Evolutionary conservation across 2,329 filamentous ascomycete genomes (phyloP), one percentile per base, ranked within the genome.

Genomic region (Trichoderma atrobrunneum): DNA sequence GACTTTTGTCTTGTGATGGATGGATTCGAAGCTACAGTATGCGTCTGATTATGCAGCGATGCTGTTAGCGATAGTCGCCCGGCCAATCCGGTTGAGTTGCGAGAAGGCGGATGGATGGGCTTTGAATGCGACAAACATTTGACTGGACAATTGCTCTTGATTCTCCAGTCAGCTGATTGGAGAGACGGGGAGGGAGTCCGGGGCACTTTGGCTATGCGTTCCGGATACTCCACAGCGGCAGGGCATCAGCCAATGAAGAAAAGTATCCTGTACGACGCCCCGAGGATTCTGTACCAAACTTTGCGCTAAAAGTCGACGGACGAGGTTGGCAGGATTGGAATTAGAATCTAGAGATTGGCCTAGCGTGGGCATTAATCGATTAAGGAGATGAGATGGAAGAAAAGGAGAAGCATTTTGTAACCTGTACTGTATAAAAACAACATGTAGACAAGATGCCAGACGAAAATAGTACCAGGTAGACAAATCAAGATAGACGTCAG

Each of bases 91-190:
- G 30, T 8, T 12, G 12, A 56, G 63, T 16, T 36, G n/a, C 7
- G 24, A 54, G 43, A 48, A 18, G 21, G 26, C 24, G 12, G 26
- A 30, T 48, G 36, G 36, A 43, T 43, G 39, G 39, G 39, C 10
- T 51, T 65, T 36, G 14, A 28, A 34, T 54, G n/a, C 30, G 28
- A 54, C 28, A 21, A 48, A 32, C 62, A 34, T 34, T 65, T 65
- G 62, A 59, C 32, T 59, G 34, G 65, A 43, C 54, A 68, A 65
- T 65, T 51, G 28, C 34, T 54, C n/a, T 54, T 54, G 39, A 11
- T 34, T 18, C 34, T 67, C 16, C 32, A 68, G 65, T 68, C 64
- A 67, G 64, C 64, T 67, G 64, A 67, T 67, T 67, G 64, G 64
- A 67, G 64, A 28, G 11, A 1, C 21, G 24, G 32, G 39, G 8